These are phyloP conservation scores for Silene conica DNA, from an alignment of 148 eudicot species.

Conservation along the genomic window DNA sequence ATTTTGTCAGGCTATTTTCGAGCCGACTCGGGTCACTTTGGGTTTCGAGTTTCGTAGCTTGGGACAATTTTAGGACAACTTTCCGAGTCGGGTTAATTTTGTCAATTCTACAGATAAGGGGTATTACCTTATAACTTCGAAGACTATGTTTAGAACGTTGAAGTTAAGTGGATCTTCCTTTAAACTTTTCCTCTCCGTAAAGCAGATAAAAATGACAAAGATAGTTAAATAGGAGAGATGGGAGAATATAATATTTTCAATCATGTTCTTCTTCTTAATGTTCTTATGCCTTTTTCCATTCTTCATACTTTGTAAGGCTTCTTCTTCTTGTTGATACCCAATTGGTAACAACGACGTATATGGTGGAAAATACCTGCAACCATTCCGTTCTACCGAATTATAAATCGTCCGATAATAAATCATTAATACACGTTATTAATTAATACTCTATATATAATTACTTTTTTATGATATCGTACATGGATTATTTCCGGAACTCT, in stretches of 20 bases:
- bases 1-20: too few relatives aligned
- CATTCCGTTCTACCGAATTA: too few relatives aligned
- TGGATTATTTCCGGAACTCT: too few relatives aligned
- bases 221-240: slow-evolving; percentile 43
- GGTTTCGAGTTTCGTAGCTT: too few relatives aligned
- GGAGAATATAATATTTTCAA: slow-evolving; percentile 44
- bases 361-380: slow-evolving; percentile 55
- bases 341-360: slow-evolving; percentile 43
- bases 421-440: too few relatives aligned
- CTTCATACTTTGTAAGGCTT: slow-evolving; percentile 3
- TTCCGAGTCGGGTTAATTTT: too few relatives aligned
- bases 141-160: slow-evolving; percentile 41
- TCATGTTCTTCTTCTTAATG: slow-evolving; percentile 5
- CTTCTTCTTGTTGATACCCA: slow-evolving; percentile 12
- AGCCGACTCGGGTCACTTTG: too few relatives aligned
- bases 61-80: too few relatives aligned
- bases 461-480: too few relatives aligned
- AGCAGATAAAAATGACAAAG: slow-evolving; percentile 48
- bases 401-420: too few relatives aligned
- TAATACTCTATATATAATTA: too few relatives aligned
- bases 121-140: slow-evolving; percentile 57
- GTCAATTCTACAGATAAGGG: too few relatives aligned
- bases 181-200: slow-evolving; percentile 47
- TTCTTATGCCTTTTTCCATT: slow-evolving; percentile 12
- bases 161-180: slow-evolving; percentile 64